phyloP scores from a whole-genome alignment of 2,329 filamentous ascomycete genomes.

The Fusarium azukiicola region DNA sequence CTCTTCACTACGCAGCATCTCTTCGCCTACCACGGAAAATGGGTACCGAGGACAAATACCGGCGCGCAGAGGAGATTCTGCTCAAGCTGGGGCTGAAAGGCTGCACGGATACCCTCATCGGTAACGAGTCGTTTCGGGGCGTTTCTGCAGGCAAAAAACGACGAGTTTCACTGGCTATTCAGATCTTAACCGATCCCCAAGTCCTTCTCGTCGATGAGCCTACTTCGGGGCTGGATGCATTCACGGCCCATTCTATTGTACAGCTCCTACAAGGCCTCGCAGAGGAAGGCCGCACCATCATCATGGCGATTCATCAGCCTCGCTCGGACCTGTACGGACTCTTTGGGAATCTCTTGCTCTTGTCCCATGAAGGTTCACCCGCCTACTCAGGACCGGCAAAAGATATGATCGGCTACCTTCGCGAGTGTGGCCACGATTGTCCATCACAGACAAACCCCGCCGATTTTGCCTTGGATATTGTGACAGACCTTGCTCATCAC shows the following conservation, averaged over 20 bases:
- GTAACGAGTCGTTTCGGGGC: slow-evolving; percentile 86
- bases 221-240: slow-evolving; percentile 88
- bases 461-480: slow-evolving; percentile 88
- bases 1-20: slow-evolving; percentile 85
- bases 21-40: slow-evolving; percentile 86
- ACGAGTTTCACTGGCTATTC: slow-evolving; percentile 88
- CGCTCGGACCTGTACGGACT: slow-evolving; percentile 86
- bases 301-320: slow-evolving; percentile 89
- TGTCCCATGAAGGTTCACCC: slow-evolving; percentile 84
- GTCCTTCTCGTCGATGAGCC: slow-evolving; percentile 89
- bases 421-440: slow-evolving; percentile 79
- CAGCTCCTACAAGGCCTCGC: slow-evolving; percentile 86
- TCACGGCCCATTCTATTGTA: slow-evolving; percentile 88
- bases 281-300: slow-evolving; percentile 86
- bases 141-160: slow-evolving; percentile 92
- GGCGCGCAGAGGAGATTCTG: slow-evolving; percentile 86
- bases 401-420: slow-evolving; percentile 84
- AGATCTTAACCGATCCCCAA: slow-evolving; percentile 87
- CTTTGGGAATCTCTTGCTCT: slow-evolving; percentile 86
- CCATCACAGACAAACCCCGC: slow-evolving; percentile 87
- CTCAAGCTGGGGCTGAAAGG: slow-evolving; percentile 89
- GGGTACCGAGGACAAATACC: slow-evolving; percentile 84
- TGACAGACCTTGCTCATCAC: slow-evolving; percentile 87
- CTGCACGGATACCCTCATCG: slow-evolving; percentile 87
- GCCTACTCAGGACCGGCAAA: slow-evolving; percentile 83